Conservation (phyloP, 2,329 filamentous ascomycete species). For the Chalaropsis ovoidea region DNA sequence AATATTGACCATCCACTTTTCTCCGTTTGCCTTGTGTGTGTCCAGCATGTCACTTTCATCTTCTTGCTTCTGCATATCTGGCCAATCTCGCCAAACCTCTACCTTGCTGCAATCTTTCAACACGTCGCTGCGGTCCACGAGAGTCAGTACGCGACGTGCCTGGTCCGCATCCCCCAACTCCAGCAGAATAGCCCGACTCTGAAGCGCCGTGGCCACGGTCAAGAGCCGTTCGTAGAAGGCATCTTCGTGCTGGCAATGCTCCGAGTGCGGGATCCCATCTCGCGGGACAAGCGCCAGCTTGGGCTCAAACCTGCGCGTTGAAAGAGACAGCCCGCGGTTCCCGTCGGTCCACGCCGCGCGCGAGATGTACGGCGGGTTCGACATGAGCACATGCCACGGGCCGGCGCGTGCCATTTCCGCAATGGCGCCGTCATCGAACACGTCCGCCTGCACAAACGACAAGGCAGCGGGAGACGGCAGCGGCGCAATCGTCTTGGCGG, state of each 20-base stretch:
- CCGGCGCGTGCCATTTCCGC: conserved; percentile 26
- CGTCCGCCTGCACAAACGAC: conserved; percentile 40
- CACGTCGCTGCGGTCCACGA: conserved; percentile 29
- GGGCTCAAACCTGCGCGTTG: conserved; percentile 75
- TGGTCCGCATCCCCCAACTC: conserved; percentile 64
- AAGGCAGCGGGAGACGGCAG: conserved; percentile 31
- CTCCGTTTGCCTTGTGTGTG: background rate
- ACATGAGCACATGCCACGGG: conserved; percentile 58
- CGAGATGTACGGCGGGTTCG: conserved; percentile 90
- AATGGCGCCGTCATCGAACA: conserved; percentile 40
- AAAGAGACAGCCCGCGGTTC: conserved; percentile 47
- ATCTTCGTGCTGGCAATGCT: conserved; percentile 36
- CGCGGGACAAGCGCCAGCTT: conserved; percentile 61
- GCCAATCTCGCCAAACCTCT: conserved; percentile 66
- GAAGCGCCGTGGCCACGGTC: conserved; percentile 40
- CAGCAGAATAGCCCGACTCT: conserved; percentile 50
- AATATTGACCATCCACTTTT: conserved; percentile 10
- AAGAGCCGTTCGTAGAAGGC: conserved; percentile 61
- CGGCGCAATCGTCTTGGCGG: conserved; percentile 26
- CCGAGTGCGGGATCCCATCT: conserved; percentile 29
- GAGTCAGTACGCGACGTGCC: conserved; percentile 47
- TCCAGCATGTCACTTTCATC: background rate
- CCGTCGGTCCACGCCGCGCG: conserved; percentile 35
- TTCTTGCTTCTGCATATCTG: conserved; percentile 33
- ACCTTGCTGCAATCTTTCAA: conserved; percentile 31